Evolutionary conservation across 192 early-diverging fungal species (phyloP), one percentile per base, ranked within the genome.

Genomic region (Powellomyces hirtus): DNA sequence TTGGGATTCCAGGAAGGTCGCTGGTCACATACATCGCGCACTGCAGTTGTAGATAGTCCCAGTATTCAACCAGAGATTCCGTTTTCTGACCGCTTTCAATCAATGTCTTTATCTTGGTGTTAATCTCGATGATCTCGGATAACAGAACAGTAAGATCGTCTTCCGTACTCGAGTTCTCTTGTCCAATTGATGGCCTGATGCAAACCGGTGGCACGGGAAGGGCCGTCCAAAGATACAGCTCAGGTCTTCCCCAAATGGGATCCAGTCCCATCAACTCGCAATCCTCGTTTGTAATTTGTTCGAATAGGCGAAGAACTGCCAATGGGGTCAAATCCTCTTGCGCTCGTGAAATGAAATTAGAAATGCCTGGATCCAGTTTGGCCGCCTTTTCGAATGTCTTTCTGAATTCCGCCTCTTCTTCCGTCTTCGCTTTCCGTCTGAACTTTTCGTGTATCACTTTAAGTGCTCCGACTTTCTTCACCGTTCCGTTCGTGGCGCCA

Each of bases 21-120:
- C 88, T 91, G 77, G 95, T 97, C 64, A 99, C 94, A 71, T 96
- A 99, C 92, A 97, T 95, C 34, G 94, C 95, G 37, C 90, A 89
- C 29, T 91, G 88, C 5, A 97, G 78, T 57, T 95, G 93, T 65
- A 99, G 75, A 60, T 91, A 96, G 66, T 99, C 97, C 97, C 95
- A 96, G 81, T 92, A 90, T 82, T 98, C 94, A 56, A 73, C 50
- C 33, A 77, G 38, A 13, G 62, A 7, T 16, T 62, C 50, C 22
- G 71, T 64, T 37, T 73, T 64, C 24, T 64, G 55, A 3, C 76
- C 76, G 24, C 44, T 58, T 22, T 62, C 45, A 29, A 77, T 73
- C 37, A 68, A 55, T 6, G 26, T 44, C 38, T 65, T 56, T 8
- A 77, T 77, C 30, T 77, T 72, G 13, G 75, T 71, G 51, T 83